Evolutionary conservation across 139 green algal genomes (phyloP), one percentile per base, ranked within the genome.

Genomic region (Trebouxia sp.): DNA sequence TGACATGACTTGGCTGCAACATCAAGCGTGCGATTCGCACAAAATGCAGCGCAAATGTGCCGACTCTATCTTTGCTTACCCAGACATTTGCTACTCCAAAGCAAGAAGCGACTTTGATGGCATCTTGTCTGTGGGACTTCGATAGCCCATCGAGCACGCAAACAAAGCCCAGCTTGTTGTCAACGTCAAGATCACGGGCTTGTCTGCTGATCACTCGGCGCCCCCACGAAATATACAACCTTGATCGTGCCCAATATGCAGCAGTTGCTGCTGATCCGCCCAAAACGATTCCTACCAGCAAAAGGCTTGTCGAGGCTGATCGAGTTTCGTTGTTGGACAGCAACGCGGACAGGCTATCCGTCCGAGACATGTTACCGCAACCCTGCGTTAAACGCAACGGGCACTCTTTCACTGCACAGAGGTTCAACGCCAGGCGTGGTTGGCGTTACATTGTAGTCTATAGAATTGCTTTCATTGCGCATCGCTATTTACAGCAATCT

Each of bases 121-220:
- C 62, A 35, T 72, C 62, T 11, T 35, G 32, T 43, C 62, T 43
- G 10, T 35, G 11, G 1, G 62, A 15, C 32, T 43, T 43, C 1
- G 62, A 72, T 42, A 72, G 62, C 5, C 62, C 62, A 4, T 72
- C 62, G 2, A 72, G 62, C 32, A 72, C 62, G 26, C 62, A 72
- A 28, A 72, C 28, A 4, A 45, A 43, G n/a, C n/a, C n/a, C n/a
- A n/a, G n/a, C n/a, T n/a, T n/a, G n/a, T n/a, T n/a, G n/a, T n/a
- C n/a, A n/a, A n/a, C n/a, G n/a, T n/a, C n/a, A n/a, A n/a, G n/a
- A n/a, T n/a, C n/a, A n/a, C n/a, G n/a, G n/a, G n/a, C n/a, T n/a
- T n/a, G n/a, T n/a, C n/a, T n/a, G n/a, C n/a, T n/a, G n/a, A n/a
- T n/a, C n/a, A n/a, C n/a, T n/a, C n/a, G n/a, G n/a, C n/a, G n/a